A percentile compares a stretch with the other conserved stretches of the same genome.
Evolutionary conservation across 305 asterid genomes (phyloP).

Genomic region (Fraxinus paxiana): DNA sequence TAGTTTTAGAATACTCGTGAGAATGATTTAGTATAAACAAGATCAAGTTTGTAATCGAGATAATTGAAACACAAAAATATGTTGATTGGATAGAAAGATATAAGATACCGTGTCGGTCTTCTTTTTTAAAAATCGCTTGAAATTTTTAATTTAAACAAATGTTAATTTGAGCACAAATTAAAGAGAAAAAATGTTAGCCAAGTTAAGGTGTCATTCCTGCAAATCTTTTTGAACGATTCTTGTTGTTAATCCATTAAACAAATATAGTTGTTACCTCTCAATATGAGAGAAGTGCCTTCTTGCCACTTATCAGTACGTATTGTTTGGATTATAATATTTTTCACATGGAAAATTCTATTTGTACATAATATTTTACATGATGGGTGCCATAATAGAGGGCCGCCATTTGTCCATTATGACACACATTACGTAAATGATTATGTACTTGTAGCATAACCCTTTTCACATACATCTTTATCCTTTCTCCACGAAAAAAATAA

Average conservation of each 20-base stretch:
- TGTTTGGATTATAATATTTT: neutral
- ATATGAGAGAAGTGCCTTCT: neutral
- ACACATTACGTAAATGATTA: too few species aligned
- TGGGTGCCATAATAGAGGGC: too few species aligned
- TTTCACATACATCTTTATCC: neutral
- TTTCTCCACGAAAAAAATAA: neutral
- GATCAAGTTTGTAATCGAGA: neutral
- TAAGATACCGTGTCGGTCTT: neutral
- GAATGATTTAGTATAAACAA: neutral
- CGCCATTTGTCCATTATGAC: too few species aligned
- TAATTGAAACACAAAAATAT: neutral
- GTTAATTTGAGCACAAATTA: neutral
- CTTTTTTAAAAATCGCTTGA: neutral
- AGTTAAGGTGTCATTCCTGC: neutral
- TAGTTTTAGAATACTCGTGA: neutral
- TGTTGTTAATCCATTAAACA: neutral
- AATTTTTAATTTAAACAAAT: neutral
- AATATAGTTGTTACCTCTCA: neutral
- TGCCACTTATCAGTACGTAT: neutral
- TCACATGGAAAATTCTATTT: too few species aligned
- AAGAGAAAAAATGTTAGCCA: slow-evolving; percentile 5
- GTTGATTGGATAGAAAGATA: neutral
- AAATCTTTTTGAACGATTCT: neutral
- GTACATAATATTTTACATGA: too few species aligned
- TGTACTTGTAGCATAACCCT: too few species aligned